phyloP scores from a whole-genome alignment of 1,139 yeast genomes.

The Wickerhamomyces sp. region DNA sequence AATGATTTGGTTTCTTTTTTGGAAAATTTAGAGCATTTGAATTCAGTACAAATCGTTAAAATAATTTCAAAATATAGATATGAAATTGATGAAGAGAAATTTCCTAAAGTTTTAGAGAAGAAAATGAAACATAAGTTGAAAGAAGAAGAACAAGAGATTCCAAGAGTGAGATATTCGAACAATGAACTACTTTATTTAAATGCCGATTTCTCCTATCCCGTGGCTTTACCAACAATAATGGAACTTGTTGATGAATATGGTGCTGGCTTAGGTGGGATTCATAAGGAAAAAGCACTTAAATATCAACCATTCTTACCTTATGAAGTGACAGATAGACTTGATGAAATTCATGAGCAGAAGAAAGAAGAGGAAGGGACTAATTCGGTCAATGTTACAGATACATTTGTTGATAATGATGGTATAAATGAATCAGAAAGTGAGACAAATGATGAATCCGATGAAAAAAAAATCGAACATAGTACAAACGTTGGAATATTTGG shows the following conservation, averaged over 20 bases:
- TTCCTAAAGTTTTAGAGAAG: constrained; percentile 42
- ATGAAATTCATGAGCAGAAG: constrained; percentile 48
- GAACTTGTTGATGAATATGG: constrained; percentile 61
- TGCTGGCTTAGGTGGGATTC: constrained; percentile 52
- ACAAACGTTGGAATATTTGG: constrained; percentile 46
- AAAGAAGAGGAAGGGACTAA: constrained; percentile 17
- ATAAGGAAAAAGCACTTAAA: constrained; percentile 39
- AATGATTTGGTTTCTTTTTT: constrained; percentile 54
- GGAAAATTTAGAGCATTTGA: constrained; percentile 52
- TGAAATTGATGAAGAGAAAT: constrained; percentile 71
- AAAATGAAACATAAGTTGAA: constrained; percentile 19
- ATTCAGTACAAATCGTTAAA: constrained; percentile 66
- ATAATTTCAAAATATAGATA: constrained; percentile 74
- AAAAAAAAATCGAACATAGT: constrained; percentile 3
- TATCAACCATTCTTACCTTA: constrained; percentile 63
- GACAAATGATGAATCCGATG: constrained; percentile 2
- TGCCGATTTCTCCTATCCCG: constrained; percentile 23
- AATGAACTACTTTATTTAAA: constrained; percentile 16
- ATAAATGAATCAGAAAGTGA: constrained; percentile 11
- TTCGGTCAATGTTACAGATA: too few relatives aligned
- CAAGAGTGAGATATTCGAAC: constrained; percentile 6
- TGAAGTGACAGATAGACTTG: constrained; percentile 55
- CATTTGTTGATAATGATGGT: constrained; percentile 16
- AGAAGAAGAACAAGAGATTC: constrained; percentile 31
- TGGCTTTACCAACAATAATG: constrained; percentile 52